A percentile compares a stretch with the other conserved stretches of the same genome.
phyloP scores from a whole-genome alignment of 176 grass and related monocot genomes.

The Oryza rufipogon region DNA sequence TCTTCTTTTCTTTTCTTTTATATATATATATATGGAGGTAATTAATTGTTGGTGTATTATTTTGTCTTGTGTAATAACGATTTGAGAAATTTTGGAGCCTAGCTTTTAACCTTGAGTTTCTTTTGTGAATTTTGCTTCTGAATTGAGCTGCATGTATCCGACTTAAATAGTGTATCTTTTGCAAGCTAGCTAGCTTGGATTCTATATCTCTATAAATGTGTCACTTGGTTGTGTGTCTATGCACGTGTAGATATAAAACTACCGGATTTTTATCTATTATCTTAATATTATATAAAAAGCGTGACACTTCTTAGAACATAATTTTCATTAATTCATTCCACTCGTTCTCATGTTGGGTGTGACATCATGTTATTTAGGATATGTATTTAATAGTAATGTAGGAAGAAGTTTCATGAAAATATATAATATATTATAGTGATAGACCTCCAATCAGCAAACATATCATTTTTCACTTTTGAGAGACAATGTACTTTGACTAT shows the following conservation, averaged over 20 bases:
- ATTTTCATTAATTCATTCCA: neutral
- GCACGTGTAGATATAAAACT: too few relatives aligned
- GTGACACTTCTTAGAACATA: too few relatives aligned
- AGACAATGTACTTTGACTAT: neutral
- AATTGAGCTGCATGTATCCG: neutral
- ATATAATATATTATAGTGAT: neutral
- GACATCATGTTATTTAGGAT: neutral
- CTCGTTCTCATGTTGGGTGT: neutral
- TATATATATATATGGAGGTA: constrained; percentile 12
- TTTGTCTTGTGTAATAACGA: constrained; percentile 47
- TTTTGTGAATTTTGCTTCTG: neutral
- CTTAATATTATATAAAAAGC: too few relatives aligned
- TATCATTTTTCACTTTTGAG: too few relatives aligned
- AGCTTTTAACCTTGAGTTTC: neutral
- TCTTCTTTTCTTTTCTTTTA: constrained; percentile 28
- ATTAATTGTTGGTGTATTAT: constrained; percentile 18
- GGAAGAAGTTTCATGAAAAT: too few relatives aligned
- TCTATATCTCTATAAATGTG: too few relatives aligned
- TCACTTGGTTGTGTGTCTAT: too few relatives aligned
- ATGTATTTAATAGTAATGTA: neutral
- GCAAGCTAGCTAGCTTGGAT: neutral
- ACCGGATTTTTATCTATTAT: too few relatives aligned
- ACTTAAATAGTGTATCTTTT: neutral
- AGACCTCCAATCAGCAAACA: too few relatives aligned
- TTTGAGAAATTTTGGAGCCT: constrained; percentile 26